A percentile compares a stretch with the other conserved stretches of the same genome.
phyloP scores from a whole-genome alignment of 1,284 basidiomycete species.

The Paramarasmius palmivorus region DNA sequence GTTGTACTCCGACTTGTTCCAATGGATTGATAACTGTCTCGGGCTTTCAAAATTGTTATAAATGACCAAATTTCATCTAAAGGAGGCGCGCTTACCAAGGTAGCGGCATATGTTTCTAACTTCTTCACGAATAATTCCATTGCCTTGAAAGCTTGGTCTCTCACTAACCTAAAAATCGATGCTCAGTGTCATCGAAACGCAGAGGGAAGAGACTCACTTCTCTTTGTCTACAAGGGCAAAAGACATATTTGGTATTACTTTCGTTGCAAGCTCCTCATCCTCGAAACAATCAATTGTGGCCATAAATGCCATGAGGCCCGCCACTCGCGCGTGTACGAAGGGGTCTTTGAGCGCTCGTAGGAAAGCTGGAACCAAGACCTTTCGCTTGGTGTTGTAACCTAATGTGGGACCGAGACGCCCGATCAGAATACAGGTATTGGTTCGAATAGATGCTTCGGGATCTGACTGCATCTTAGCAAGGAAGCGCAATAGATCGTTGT shows the following conservation, averaged over 20 bases:
- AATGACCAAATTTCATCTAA: conserved; percentile 3
- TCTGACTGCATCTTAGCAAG: conserved; percentile 94
- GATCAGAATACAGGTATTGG: conserved; percentile 96
- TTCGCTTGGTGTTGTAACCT: conserved; percentile 87
- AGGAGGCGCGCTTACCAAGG: conserved; percentile 60
- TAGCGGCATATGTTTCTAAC: conserved; percentile 75
- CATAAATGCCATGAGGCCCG: conserved; percentile 95
- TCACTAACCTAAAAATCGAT: conserved; percentile 63
- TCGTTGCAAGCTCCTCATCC: conserved; percentile 83
- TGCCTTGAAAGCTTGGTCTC: conserved; percentile 94
- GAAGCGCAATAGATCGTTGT: conserved; percentile 93
- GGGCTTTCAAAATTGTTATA: conserved; percentile 47
- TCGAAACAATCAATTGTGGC: conserved; percentile 93
- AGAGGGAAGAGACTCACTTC: conserved; percentile 55
- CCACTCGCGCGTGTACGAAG: conserved; percentile 93
- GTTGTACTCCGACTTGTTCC: conserved; percentile 13
- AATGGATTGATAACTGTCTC: conserved; percentile 50
- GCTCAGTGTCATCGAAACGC: background rate
- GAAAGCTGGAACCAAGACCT: conserved; percentile 96
- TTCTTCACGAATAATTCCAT: conserved; percentile 84
- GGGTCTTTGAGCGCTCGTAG: conserved; percentile 87
- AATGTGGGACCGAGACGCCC: conserved; percentile 88
- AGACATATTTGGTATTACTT: conserved; percentile 85
- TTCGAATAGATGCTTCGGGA: conserved; percentile 91
- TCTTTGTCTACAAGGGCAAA: conserved; percentile 86